These are phyloP conservation scores for Exophiala bonariae DNA, from an alignment of 2,329 filamentous ascomycete genomes.

Conservation along the genomic window DNA sequence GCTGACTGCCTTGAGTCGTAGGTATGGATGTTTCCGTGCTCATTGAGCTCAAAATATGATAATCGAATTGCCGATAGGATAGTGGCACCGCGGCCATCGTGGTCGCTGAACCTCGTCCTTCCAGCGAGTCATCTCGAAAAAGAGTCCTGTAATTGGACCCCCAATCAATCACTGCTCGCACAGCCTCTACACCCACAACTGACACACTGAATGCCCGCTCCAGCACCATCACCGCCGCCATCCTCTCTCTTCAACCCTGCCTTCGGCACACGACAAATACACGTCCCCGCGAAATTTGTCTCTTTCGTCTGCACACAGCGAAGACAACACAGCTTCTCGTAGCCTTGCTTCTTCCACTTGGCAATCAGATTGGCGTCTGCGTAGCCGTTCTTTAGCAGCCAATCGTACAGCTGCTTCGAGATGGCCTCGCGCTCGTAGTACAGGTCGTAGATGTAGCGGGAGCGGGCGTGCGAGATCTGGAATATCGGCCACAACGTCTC, in stretches of 20 bases:
- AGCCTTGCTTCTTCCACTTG: conserved; percentile 99
- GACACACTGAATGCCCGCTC: conserved; percentile 75
- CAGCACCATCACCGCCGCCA: conserved; percentile 17
- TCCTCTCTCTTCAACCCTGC: conserved; percentile 80
- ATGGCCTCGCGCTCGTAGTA: conserved; percentile 99
- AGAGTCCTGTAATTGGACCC: too few species aligned
- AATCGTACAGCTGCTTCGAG: conserved; percentile 88
- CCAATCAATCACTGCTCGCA: conserved; percentile 71
- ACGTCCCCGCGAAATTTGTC: conserved; percentile 97
- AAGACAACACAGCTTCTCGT: conserved; percentile 96
- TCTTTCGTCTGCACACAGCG: conserved; percentile 99
- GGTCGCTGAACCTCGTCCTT: too few species aligned
- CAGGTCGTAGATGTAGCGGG: conserved; percentile 91
- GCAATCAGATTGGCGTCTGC: conserved; percentile 94
- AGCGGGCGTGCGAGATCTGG: conserved; percentile 80
- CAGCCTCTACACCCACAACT: conserved; percentile 93
- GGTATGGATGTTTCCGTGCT: too few species aligned
- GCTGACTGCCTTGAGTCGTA: too few species aligned
- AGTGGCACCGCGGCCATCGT: too few species aligned
- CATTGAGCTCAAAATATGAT: too few species aligned
- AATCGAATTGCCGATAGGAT: too few species aligned
- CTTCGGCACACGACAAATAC: conserved; percentile 91
- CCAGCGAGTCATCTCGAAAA: too few species aligned
- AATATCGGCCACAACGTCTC: conserved; percentile 97
- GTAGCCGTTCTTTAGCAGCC: conserved; percentile 93